Percentiles rank a stretch among this genome's conserved stretches.
Evolutionary conservation across 768 basidiomycete genomes (phyloP).

Genomic region (Peribolospora baueri): DNA sequence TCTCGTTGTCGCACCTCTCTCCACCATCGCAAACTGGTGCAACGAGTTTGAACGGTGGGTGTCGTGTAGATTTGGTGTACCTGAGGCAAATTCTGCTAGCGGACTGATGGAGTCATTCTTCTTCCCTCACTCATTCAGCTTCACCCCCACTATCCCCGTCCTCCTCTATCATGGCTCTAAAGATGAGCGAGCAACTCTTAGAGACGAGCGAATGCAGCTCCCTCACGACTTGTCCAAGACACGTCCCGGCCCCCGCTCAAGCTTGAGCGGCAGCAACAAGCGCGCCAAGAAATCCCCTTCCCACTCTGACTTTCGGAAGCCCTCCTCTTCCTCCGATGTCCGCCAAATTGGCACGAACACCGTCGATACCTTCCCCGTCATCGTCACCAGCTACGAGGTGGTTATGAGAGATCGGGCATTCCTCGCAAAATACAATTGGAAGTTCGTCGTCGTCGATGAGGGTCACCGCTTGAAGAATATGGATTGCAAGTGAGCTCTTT

Average conservation of each 20-base stretch:
- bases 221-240: neutral
- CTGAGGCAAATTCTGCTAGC: neutral
- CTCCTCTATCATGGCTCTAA: slow-evolving; percentile 76
- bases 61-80: neutral
- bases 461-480: slow-evolving; percentile 85
- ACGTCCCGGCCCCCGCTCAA: too few species aligned
- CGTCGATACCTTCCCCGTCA: slow-evolving; percentile 14
- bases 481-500: slow-evolving; percentile 36
- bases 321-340: too few species aligned
- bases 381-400: slow-evolving; percentile 76
- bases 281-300: neutral
- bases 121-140: neutral
- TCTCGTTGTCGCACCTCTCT: slow-evolving; percentile 74
- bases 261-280: too few species aligned
- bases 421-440: slow-evolving; percentile 42
- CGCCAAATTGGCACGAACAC: neutral
- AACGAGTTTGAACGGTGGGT: slow-evolving; percentile 24
- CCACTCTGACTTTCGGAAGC: neutral
- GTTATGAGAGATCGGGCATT: slow-evolving; percentile 57
- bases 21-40: slow-evolving; percentile 32
- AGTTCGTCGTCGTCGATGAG: slow-evolving; percentile 83
- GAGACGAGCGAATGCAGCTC: slow-evolving; percentile 16
- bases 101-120: neutral
- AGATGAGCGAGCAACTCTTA: slow-evolving; percentile 51
- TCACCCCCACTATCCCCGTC: slow-evolving; percentile 30